phyloP scores from a whole-genome alignment of 106 monocot genomes.

The Agapanthus africanus region DNA sequence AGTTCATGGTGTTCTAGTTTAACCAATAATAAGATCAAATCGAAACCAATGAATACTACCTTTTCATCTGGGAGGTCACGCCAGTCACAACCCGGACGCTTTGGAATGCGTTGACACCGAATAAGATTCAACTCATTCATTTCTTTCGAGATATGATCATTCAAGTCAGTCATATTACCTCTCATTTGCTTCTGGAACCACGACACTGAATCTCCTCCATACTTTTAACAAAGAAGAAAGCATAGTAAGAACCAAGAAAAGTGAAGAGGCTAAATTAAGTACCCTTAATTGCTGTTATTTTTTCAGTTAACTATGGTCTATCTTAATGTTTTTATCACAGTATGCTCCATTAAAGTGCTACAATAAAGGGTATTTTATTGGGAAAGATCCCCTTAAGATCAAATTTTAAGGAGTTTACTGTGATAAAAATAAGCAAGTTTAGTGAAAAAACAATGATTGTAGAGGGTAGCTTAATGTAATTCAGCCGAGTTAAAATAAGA shows the following conservation, averaged over 20 bases:
- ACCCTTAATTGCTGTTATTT: too few relatives aligned
- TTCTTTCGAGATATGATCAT: slow-evolving; percentile 91
- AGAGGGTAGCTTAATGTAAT: background rate
- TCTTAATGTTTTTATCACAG: background rate
- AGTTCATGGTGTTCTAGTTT: too few relatives aligned
- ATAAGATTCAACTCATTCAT: slow-evolving; percentile 97
- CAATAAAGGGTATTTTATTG: background rate
- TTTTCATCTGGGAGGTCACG: slow-evolving; percentile 93
- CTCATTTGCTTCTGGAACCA: slow-evolving; percentile 98
- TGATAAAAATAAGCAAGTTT: too few relatives aligned
- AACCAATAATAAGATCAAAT: background rate
- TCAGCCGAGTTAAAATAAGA: background rate
- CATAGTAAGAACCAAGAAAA: slow-evolving; percentile 2
- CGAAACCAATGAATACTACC: slow-evolving; percentile 24
- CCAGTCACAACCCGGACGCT: slow-evolving; percentile 86
- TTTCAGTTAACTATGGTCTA: too few relatives aligned
- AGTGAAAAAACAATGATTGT: background rate
- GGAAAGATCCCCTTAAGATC: background rate
- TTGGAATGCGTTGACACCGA: slow-evolving; percentile 84
- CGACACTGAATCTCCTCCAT: slow-evolving; percentile 60
- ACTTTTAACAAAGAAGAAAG: slow-evolving; percentile 30
- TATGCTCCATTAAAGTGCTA: background rate
- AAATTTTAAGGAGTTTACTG: background rate
- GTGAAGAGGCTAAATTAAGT: background rate
- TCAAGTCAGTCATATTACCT: slow-evolving; percentile 41